Percentiles rank a stretch among this genome's conserved stretches.
Conservation (phyloP, 441 rosid species). For the Mallotus repandus region DNA sequence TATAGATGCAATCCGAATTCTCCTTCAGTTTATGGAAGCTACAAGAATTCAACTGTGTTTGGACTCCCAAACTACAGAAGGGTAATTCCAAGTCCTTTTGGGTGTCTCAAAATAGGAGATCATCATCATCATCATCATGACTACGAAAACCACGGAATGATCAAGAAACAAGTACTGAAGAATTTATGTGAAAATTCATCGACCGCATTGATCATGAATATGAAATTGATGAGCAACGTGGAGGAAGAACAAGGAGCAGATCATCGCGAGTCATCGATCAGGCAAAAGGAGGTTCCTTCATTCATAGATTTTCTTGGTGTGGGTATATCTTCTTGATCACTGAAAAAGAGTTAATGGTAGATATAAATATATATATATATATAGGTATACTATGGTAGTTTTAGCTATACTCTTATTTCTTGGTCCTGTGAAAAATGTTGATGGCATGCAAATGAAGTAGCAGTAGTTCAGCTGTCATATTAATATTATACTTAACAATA, state of each 20-base stretch:
- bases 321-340: constrained; percentile 55
- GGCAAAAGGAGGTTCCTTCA: constrained; percentile 37
- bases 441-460: constrained; percentile 20
- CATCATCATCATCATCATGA: background rate
- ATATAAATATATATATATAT: constrained; percentile 10
- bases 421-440: constrained; percentile 16
- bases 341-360: background rate
- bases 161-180: constrained; percentile 25
- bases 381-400: constrained; percentile 18
- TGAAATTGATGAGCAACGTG: constrained; percentile 21
- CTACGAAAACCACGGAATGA: constrained; percentile 23
- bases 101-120: constrained; percentile 29
- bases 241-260: constrained; percentile 38
- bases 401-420: constrained; percentile 21
- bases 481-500: background rate
- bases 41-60: constrained; percentile 22
- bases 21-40: constrained; percentile 19
- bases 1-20: constrained; percentile 31
- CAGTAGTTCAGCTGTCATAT: constrained; percentile 25
- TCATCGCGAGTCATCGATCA: constrained; percentile 31
- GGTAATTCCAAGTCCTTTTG: constrained; percentile 41
- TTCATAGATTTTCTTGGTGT: constrained; percentile 73
- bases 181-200: constrained; percentile 20
- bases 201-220: constrained; percentile 7
- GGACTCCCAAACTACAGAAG: constrained; percentile 31